phyloP scores from a whole-genome alignment of 495 filamentous ascomycete genomes.

The Hyaloscypha variabilis region DNA sequence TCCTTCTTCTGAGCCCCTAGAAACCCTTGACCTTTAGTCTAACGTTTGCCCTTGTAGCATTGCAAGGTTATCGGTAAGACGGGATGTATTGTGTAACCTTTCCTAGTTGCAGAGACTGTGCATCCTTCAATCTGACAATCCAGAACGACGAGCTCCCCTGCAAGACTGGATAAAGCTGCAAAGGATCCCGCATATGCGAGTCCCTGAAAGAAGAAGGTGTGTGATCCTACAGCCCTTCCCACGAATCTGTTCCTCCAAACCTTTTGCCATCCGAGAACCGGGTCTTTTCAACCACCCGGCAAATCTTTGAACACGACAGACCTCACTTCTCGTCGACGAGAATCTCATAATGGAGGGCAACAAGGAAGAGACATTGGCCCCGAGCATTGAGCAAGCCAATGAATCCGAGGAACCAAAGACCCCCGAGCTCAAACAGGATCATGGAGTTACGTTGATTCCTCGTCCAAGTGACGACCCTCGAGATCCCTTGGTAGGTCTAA shows the following conservation, averaged over 20 bases:
- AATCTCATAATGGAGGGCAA: constrained; percentile 2
- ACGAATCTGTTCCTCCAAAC: background rate
- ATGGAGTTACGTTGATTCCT: constrained; percentile 21
- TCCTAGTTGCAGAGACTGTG: background rate
- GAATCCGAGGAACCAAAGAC: background rate
- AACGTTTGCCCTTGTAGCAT: background rate
- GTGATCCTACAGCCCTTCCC: background rate
- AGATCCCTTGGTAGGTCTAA: constrained; percentile 25
- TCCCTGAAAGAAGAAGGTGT: background rate
- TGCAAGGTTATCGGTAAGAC: background rate
- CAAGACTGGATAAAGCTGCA: background rate
- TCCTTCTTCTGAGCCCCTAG: background rate
- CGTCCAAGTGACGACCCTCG: constrained; percentile 28
- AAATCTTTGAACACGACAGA: background rate
- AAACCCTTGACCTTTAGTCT: background rate
- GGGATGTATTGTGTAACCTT: background rate
- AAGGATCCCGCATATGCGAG: background rate
- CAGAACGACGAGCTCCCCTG: background rate
- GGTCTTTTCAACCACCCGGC: background rate
- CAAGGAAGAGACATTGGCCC: constrained; percentile 1
- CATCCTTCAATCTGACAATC: background rate
- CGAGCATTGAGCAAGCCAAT: constrained; percentile 7
- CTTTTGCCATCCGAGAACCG: background rate
- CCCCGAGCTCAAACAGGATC: constrained; percentile 10
- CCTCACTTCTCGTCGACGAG: background rate